A percentile compares a stretch with the other conserved stretches of the same genome.
Evolutionary conservation across 2,329 filamentous ascomycete genomes (phyloP).

Genomic region (Fusarium euwallaceae): DNA sequence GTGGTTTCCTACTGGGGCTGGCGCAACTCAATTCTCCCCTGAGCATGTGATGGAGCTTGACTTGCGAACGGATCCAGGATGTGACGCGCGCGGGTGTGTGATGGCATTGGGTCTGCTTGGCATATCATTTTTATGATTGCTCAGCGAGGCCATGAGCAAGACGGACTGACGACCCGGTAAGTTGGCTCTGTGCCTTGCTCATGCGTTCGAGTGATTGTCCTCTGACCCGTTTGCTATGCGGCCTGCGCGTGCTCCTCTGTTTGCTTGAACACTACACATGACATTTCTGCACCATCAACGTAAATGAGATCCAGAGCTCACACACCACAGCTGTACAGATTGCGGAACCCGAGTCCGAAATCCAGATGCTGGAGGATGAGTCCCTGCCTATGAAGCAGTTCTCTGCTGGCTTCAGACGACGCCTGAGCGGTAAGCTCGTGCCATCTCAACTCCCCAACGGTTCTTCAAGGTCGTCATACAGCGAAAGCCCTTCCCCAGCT

Average conservation of each 20-base stretch:
- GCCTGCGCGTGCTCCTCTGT: not conserved
- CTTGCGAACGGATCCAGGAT: not conserved
- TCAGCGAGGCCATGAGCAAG: not conserved
- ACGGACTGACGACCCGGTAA: not conserved
- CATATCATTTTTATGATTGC: constrained; percentile 3
- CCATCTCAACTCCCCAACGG: constrained; percentile 48
- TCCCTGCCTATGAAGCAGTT: constrained; percentile 49
- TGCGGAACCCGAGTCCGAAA: constrained; percentile 61
- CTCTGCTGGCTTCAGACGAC: constrained; percentile 50
- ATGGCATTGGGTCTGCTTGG: not conserved
- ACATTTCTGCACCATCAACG: not conserved
- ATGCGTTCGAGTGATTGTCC: constrained; percentile 21
- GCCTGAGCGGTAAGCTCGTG: constrained; percentile 51
- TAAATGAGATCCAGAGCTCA: constrained; percentile 35
- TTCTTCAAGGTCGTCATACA: constrained; percentile 62
- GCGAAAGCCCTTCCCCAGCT: constrained; percentile 47
- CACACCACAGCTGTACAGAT: constrained; percentile 66
- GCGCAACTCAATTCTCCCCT: constrained; percentile 18
- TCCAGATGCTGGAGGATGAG: constrained; percentile 50
- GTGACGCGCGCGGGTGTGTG: not conserved
- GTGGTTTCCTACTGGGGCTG: not conserved
- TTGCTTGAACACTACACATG: not conserved
- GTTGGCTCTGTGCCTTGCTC: constrained; percentile 6
- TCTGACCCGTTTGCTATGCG: not conserved
- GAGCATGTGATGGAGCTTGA: constrained; percentile 14